A percentile compares a stretch with the other conserved stretches of the same genome.
These are phyloP conservation scores for Kondoa malvinella DNA, from an alignment of 768 basidiomycete genomes.

Conservation along the genomic window DNA sequence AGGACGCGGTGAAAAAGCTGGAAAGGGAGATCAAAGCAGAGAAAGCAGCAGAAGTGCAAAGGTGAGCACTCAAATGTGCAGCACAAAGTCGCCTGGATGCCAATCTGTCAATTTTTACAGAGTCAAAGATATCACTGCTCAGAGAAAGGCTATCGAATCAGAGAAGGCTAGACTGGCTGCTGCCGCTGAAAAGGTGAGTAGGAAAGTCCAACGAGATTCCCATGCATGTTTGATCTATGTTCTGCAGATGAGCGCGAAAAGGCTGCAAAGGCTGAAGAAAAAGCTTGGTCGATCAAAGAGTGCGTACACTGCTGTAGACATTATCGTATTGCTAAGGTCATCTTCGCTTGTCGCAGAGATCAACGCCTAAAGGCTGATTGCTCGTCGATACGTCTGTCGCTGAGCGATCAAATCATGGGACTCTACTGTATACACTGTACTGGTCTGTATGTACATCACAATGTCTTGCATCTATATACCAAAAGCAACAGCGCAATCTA, in stretches of 20 bases:
- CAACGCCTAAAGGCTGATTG: too few species aligned
- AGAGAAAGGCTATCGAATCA: neutral
- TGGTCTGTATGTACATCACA: too few species aligned
- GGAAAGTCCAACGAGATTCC: too few species aligned
- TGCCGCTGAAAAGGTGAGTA: constrained; percentile 5
- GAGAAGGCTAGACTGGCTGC: neutral
- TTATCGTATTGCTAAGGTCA: neutral
- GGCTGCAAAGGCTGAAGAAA: constrained; percentile 9
- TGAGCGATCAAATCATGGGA: too few species aligned
- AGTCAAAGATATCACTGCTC: neutral
- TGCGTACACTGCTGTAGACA: neutral
- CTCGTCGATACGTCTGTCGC: too few species aligned
- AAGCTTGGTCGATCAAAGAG: constrained; percentile 4
- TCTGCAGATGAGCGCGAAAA: constrained; percentile 1
- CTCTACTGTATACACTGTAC: too few species aligned
- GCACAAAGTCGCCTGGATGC: neutral
- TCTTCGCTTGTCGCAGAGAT: neutral
- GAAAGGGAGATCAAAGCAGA: constrained; percentile 3
- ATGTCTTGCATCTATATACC: too few species aligned
- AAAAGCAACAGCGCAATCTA: too few species aligned
- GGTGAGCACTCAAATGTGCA: neutral
- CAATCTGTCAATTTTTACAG: neutral
- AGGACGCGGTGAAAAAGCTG: constrained; percentile 6
- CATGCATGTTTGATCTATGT: too few species aligned
- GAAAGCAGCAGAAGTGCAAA: neutral